Base-by-base conservation (phyloP, 2,329 filamentous ascomycete genomes). In the Ceratocystis cacaofunesta region DNA sequence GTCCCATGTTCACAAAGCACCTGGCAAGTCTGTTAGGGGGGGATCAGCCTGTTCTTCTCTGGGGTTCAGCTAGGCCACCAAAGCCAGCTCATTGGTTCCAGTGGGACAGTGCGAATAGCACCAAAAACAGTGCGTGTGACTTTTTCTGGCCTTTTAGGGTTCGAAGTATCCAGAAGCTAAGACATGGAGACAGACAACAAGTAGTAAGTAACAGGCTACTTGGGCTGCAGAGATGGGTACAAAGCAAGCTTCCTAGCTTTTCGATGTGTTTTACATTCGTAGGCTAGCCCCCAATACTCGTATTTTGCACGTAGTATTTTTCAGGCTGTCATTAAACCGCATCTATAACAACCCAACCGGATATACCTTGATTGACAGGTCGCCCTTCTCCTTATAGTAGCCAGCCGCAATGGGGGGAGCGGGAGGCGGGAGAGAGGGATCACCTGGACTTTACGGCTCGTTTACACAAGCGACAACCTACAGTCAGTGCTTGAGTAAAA, bases 91-190 rank as follows among this genome's bases (percentile, higher is more conserved):
- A 64, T 60, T 64, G 63, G 63, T 5, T 41, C 6, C 28, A 58
- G 52, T 19, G 15, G 32, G 52, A 58, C 61, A 44, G 65, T 66
- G 64, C n/a, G 57, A 65, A 19, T 19, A 62, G 58, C 62, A 32
- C 32, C 0, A 6, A 3, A 28, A 3, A 43, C 61, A 58, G 44
- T 66, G 64, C 28, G 48, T 32, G 17, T 28, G 50, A 60, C 60
- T 44, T 66, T 66, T 66, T 60, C 30, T 50, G 43, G 52, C n/a
- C 12, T 5, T 17, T 52, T 55, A 30, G 65, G 65, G 28, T 52
- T 61, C 44, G 48, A 58, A 58, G 52, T 30, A 36, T 58, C 52
- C 28, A 58, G 28, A 58, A 57, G 19, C 25, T 32, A 30, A 55
- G 10, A n/a, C 7, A 61, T n/a, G 41, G 5, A 7, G 50, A 30